phyloP scores from a whole-genome alignment of 306 rosid species.

The Quercus robur region DNA sequence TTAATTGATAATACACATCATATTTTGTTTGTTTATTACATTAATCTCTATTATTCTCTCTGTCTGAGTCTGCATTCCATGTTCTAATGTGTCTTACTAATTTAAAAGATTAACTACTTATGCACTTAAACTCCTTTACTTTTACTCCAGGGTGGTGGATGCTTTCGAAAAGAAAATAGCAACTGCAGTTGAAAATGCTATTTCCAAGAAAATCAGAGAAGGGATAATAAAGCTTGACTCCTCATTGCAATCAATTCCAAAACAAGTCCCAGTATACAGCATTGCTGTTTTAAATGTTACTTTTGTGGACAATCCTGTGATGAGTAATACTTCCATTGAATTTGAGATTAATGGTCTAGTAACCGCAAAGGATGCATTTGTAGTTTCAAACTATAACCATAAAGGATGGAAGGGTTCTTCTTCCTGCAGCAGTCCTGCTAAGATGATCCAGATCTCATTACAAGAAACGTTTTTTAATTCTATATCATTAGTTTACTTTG shows the following conservation, averaged over 20 bases:
- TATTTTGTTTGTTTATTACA: background rate
- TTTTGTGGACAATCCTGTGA: conserved; percentile 54
- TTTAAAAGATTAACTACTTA: conserved; percentile 1
- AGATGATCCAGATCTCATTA: conserved; percentile 71
- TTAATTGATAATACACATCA: conserved; percentile 3
- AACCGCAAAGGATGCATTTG: conserved; percentile 23
- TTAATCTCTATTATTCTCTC: background rate
- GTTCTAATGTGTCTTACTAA: background rate
- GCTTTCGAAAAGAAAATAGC: conserved; percentile 53
- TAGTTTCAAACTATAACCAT: conserved; percentile 25
- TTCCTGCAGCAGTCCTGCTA: conserved; percentile 43
- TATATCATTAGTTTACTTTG: conserved; percentile 50
- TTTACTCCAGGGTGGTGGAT: conserved; percentile 58
- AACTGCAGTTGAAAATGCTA: conserved; percentile 61
- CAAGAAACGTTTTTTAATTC: conserved; percentile 76
- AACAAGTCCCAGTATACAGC: conserved; percentile 41
- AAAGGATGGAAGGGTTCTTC: conserved; percentile 26
- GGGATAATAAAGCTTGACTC: conserved; percentile 57
- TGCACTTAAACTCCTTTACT: conserved; percentile 11
- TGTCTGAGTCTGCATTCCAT: background rate
- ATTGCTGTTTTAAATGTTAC: conserved; percentile 63
- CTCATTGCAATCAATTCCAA: conserved; percentile 61
- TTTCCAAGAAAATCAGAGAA: conserved; percentile 58
- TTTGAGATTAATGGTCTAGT: conserved; percentile 70
- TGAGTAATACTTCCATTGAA: conserved; percentile 53